Conservation (phyloP, 2,329 filamentous ascomycete species). For the Penicillium nordicum region DNA sequence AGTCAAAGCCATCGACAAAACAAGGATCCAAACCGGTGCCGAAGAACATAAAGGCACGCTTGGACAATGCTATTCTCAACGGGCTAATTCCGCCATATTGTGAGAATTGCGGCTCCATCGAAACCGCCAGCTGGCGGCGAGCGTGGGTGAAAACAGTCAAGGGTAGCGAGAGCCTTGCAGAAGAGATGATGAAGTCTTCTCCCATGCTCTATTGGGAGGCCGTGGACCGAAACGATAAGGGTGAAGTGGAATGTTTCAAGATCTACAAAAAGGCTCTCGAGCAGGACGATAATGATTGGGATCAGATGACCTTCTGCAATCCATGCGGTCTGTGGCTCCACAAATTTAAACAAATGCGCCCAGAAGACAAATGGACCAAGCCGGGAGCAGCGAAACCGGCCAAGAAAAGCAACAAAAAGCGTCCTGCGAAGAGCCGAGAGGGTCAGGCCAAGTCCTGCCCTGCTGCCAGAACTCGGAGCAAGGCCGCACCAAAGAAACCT, state of each 20-base stretch:
- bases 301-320: constrained; percentile 79
- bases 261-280: constrained; percentile 70
- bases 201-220: constrained; percentile 71
- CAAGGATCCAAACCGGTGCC: constrained; percentile 59
- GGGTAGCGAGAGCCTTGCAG: constrained; percentile 66
- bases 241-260: constrained; percentile 64
- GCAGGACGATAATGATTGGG: constrained; percentile 67
- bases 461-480: constrained; percentile 33
- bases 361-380: constrained; percentile 77
- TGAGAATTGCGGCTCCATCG: constrained; percentile 87
- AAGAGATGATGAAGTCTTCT: constrained; percentile 69
- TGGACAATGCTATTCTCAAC: constrained; percentile 61
- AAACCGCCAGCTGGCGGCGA: constrained; percentile 94
- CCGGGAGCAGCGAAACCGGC: constrained; percentile 29
- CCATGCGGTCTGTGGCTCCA: constrained; percentile 93
- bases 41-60: constrained; percentile 58
- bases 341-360: constrained; percentile 82
- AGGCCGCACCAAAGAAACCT: constrained; percentile 26
- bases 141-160: constrained; percentile 76
- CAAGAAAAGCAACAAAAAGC: constrained; percentile 40
- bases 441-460: constrained; percentile 35
- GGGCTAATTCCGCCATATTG: constrained; percentile 88
- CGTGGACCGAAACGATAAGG: constrained; percentile 60
- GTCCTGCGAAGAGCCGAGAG: constrained; percentile 35
- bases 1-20: constrained; percentile 30